These are phyloP conservation scores for Saposhnikovia divaricata DNA, from an alignment of 129 eudicot genomes.

Conservation along the genomic window DNA sequence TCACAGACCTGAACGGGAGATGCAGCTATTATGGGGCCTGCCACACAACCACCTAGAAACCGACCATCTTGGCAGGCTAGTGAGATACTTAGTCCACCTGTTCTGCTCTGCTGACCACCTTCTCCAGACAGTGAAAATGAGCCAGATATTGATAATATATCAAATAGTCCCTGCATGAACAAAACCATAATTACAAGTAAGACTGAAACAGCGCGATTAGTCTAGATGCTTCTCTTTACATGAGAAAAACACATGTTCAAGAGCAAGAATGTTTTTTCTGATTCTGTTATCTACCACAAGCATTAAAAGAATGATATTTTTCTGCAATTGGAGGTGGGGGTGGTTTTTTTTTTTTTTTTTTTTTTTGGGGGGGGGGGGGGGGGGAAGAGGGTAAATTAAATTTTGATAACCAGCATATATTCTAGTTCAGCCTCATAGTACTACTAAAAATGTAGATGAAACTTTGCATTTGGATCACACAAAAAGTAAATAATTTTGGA, in stretches of 20 bases:
- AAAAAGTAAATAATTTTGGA: neutral
- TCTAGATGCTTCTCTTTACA: neutral
- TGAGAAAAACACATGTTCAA: neutral
- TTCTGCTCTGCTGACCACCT: conserved; percentile 59
- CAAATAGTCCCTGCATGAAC: conserved; percentile 63
- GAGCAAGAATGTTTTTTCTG: neutral
- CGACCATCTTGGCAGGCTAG: conserved; percentile 65
- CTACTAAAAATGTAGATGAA: neutral
- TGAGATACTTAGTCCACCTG: conserved; percentile 67
- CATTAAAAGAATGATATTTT: too few relatives aligned
- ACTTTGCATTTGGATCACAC: neutral
- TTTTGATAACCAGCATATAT: neutral
- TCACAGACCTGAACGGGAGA: conserved; percentile 56
- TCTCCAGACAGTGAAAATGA: conserved; percentile 61
- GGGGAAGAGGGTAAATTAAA: too few relatives aligned
- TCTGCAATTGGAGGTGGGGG: too few relatives aligned
- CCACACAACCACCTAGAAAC: conserved; percentile 63
- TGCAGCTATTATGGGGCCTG: conserved; percentile 51
- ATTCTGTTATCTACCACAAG: too few relatives aligned
- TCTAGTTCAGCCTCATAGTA: neutral
- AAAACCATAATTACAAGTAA: neutral
- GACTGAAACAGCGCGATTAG: neutral
- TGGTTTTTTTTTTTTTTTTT: too few relatives aligned
- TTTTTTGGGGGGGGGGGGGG: too few relatives aligned
- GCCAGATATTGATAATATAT: conserved; percentile 71